A percentile compares a stretch with the other conserved stretches of the same genome.
Conservation (phyloP, 2,329 filamentous ascomycete genomes). For the Microcyclosporella mali region DNA sequence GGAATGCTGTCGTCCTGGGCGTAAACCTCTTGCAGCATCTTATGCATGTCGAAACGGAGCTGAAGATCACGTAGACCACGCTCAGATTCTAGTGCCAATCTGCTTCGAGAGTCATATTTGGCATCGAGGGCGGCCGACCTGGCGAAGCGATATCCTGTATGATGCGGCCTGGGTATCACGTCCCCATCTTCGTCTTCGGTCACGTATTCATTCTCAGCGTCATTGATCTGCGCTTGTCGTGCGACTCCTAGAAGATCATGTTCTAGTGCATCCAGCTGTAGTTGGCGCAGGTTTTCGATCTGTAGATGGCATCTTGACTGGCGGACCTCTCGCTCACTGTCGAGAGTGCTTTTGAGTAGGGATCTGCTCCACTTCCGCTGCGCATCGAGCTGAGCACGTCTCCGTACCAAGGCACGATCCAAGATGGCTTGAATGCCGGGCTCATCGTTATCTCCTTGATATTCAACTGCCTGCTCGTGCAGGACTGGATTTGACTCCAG, state of each 20-base stretch:
- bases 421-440: constrained; percentile 39
- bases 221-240: constrained; percentile 17
- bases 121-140: constrained; percentile 20
- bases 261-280: constrained; percentile 25
- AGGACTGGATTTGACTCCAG: constrained; percentile 50
- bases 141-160: constrained; percentile 25
- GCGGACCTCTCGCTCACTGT: constrained; percentile 35
- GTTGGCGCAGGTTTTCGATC: constrained; percentile 27
- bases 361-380: constrained; percentile 34
- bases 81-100: constrained; percentile 22
- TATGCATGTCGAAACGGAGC: constrained; percentile 20
- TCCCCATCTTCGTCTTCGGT: constrained; percentile 34
- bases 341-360: constrained; percentile 32
- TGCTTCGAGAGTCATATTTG: constrained; percentile 27
- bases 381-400: constrained; percentile 35
- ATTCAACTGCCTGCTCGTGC: constrained; percentile 51
- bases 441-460: constrained; percentile 41
- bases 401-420: constrained; percentile 39
- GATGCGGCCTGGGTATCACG: constrained; percentile 33
- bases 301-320: constrained; percentile 29
- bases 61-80: constrained; percentile 20
- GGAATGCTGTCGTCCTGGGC: constrained; percentile 20
- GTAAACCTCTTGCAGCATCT: constrained; percentile 24
- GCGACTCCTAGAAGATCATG: constrained; percentile 26
- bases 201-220: constrained; percentile 8